Evolutionary conservation across 345 rosid species (phyloP).

Genomic region (Lumnitzera littorea): DNA sequence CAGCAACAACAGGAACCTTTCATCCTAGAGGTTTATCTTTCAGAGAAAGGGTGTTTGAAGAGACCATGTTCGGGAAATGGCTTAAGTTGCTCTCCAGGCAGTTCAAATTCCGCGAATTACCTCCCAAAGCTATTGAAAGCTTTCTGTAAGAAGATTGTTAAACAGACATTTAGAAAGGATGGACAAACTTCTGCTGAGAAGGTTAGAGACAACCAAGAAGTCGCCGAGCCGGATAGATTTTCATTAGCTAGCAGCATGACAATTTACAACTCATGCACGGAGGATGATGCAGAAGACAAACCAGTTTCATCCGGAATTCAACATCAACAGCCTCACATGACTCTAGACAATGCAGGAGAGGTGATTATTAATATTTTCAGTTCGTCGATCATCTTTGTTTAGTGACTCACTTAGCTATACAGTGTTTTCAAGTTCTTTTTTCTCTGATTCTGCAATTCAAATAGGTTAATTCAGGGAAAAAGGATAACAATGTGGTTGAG

Average conservation of each 20-base stretch:
- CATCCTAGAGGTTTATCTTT: constrained; percentile 29
- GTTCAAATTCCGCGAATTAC: constrained; percentile 13
- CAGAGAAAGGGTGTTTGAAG: constrained; percentile 26
- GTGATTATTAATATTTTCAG: neutral
- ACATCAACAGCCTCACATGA: neutral
- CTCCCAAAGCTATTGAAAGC: constrained; percentile 22
- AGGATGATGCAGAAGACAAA: constrained; percentile 24
- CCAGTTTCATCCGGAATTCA: constrained; percentile 11
- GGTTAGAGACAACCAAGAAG: constrained; percentile 8
- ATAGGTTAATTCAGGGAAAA: no score
- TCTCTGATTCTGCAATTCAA: no score
- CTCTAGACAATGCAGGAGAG: neutral
- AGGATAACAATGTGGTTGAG: neutral
- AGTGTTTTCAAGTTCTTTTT: no score
- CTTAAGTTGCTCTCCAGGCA: neutral
- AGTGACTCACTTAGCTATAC: no score
- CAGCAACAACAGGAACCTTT: constrained; percentile 60
- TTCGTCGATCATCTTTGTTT: neutral
- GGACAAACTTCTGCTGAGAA: constrained; percentile 8
- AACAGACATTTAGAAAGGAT: constrained; percentile 8
- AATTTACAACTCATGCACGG: constrained; percentile 26
- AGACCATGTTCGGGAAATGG: constrained; percentile 1
- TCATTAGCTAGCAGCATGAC: constrained; percentile 26
- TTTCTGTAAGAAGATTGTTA: constrained; percentile 16
- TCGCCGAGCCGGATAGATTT: constrained; percentile 17